Evolutionary conservation across 106 monocot genomes (phyloP), one percentile per base, ranked within the genome.

Genomic region (Acorus calamus): DNA sequence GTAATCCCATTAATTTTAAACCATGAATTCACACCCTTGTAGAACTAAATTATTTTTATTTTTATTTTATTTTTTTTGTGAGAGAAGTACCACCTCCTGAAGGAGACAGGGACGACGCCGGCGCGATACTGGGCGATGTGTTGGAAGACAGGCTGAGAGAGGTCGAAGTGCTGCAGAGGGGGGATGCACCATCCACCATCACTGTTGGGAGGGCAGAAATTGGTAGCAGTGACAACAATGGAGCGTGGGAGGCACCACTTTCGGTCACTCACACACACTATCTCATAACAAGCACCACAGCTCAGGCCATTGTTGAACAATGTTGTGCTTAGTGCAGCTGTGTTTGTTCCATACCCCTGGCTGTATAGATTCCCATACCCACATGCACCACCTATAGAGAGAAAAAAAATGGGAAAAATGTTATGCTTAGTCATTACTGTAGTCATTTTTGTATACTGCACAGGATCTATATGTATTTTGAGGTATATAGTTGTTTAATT

Each of bases 131-230:
- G 69, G 6, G 76, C 84, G 46, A 84, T 84, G 43, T 62, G 75
- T 62, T 69, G 65, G 55, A 84, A 84, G 49, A 64, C 60, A 7
- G 79, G 84, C 76, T 84, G 76, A 47, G 83, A 60, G 66, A 83
- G 75, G 47, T 83, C 83, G 28, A 83, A 83, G 46, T 83, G 83
- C 1, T 66, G 68, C 3, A 72, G 76, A 0, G 83, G 83, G 3
- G 83, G 75, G 63, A 78, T 83, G 75, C 83, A 83, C 79, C 84
- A 84, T 7, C 84, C 84, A 1, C 84, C 79, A 5, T 52, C 73
- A 44, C 73, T 62, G 46, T 69, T 76, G 0, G n/a, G n/a, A n/a
- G n/a, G n/a, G n/a, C n/a, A n/a, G n/a, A n/a, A n/a, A n/a, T n/a
- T n/a, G n/a, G n/a, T n/a, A n/a, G n/a, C n/a, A n/a, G n/a, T n/a